These are phyloP conservation scores for Geotrichum citri-aurantii DNA, from an alignment of 1,139 yeast species.

Conservation along the genomic window DNA sequence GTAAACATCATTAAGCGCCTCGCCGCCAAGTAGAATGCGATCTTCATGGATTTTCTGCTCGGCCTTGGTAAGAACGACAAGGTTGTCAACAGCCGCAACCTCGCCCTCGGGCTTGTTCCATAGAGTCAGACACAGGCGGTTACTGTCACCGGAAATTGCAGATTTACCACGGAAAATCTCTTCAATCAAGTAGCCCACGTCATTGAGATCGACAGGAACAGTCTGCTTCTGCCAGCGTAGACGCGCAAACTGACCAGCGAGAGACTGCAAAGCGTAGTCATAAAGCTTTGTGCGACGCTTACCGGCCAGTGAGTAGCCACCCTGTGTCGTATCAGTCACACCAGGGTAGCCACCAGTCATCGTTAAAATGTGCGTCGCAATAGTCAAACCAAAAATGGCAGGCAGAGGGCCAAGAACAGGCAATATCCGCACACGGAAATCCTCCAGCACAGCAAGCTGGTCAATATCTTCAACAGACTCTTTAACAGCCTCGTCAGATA, in stretches of 20 bases:
- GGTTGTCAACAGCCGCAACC: conserved; percentile 48
- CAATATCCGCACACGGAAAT: conserved; percentile 85
- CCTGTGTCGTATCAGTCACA: conserved; percentile 51
- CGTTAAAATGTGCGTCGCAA: conserved; percentile 79
- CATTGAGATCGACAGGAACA: conserved; percentile 64
- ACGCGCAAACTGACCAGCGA: conserved; percentile 83
- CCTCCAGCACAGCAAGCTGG: conserved; percentile 78
- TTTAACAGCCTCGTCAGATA: conserved; percentile 70
- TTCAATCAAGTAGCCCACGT: conserved; percentile 79
- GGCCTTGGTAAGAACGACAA: conserved; percentile 81
- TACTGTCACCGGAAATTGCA: conserved; percentile 77
- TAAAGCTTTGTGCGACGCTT: conserved; percentile 79
- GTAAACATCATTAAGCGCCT: conserved; percentile 58
- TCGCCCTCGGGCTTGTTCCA: conserved; percentile 61
- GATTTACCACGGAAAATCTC: conserved; percentile 91
- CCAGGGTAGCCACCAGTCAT: conserved; percentile 68
- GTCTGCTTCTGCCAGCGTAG: conserved; percentile 52
- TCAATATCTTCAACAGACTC: conserved; percentile 66
- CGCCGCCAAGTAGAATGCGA: conserved; percentile 62
- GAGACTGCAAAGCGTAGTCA: conserved; percentile 72
- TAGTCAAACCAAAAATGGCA: conserved; percentile 85
- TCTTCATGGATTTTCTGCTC: conserved; percentile 78
- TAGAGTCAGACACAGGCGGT: conserved; percentile 68
- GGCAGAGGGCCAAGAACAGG: conserved; percentile 98
- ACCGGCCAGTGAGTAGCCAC: conserved; percentile 60